Evolutionary conservation across 2,329 filamentous ascomycete genomes (phyloP).

Genomic region (Xylaria sp.): DNA sequence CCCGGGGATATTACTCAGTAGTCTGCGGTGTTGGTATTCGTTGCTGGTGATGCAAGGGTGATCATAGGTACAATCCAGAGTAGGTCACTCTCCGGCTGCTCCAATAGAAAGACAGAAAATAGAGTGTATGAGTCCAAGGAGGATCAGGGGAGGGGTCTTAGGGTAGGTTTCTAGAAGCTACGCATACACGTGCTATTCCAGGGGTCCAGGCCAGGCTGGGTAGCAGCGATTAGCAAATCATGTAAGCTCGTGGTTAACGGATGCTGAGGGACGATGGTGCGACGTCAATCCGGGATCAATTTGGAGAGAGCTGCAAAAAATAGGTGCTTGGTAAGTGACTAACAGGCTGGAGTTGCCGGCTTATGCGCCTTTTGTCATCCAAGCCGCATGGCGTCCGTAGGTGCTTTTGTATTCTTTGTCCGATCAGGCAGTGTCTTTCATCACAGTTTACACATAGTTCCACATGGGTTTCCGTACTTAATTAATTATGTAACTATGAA

Average conservation of each 20-base stretch:
- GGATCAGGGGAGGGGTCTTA: neutral
- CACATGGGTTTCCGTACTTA: too few species aligned
- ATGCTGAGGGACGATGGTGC: conserved; percentile 15
- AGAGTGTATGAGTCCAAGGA: neutral
- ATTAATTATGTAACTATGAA: too few species aligned
- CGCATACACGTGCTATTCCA: neutral
- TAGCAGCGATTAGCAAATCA: neutral
- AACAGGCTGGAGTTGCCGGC: neutral
- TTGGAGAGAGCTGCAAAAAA: neutral
- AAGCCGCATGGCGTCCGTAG: neutral
- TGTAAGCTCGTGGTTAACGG: neutral
- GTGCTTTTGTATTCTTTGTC: neutral
- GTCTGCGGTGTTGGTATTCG: neutral
- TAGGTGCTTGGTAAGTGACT: neutral
- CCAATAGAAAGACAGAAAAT: neutral
- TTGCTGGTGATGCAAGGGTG: neutral
- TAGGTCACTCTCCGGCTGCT: too few species aligned
- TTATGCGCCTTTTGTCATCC: conserved; percentile 8
- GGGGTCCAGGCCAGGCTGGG: neutral
- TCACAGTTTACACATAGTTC: neutral
- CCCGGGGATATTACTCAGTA: neutral
- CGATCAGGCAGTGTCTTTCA: neutral
- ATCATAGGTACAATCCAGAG: neutral
- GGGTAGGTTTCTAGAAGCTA: neutral
- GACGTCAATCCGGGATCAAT: conserved; percentile 1